Percentiles rank a stretch among this genome's conserved stretches.
Conservation (phyloP, 768 basidiomycete species). For the Mycena maculata region DNA sequence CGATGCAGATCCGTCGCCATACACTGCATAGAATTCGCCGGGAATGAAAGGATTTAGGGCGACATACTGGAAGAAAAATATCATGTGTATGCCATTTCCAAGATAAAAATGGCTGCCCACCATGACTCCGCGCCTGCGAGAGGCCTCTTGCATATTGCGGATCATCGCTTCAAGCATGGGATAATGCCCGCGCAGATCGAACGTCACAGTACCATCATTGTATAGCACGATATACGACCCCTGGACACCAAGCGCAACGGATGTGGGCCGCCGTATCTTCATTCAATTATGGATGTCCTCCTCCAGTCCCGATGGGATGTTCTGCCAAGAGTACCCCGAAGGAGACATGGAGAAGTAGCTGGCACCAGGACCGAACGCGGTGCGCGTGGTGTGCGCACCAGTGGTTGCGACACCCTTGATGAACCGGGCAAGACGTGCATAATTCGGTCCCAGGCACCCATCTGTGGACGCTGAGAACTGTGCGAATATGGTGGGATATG, state of each 20-base stretch:
- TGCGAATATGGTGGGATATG: background rate
- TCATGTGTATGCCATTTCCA: too few relatives aligned
- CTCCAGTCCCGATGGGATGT: slow-evolving; percentile 15
- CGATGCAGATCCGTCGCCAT: slow-evolving; percentile 16
- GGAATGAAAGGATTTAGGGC: slow-evolving; percentile 22
- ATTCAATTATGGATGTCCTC: slow-evolving; percentile 14
- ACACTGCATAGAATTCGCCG: slow-evolving; percentile 27
- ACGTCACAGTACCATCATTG: slow-evolving; percentile 19
- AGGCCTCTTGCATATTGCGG: slow-evolving; percentile 9
- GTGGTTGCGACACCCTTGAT: slow-evolving; percentile 4
- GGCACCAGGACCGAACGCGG: slow-evolving; percentile 20
- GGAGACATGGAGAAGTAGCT: slow-evolving; percentile 26
- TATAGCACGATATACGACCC: slow-evolving; percentile 27
- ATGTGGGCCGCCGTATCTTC: slow-evolving; percentile 14
- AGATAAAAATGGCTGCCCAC: slow-evolving; percentile 4
- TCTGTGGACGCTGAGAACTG: background rate
- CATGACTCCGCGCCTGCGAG: slow-evolving; percentile 14
- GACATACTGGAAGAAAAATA: slow-evolving; percentile 15
- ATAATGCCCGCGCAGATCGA: slow-evolving; percentile 25
- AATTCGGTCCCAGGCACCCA: slow-evolving; percentile 7
- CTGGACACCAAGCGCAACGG: slow-evolving; percentile 23
- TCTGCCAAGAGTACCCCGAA: slow-evolving; percentile 25
- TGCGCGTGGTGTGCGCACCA: slow-evolving; percentile 16
- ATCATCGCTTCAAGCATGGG: slow-evolving; percentile 23
- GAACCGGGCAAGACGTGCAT: slow-evolving; percentile 23